Base-by-base conservation (phyloP, 495 filamentous ascomycete genomes). In the Immersiella caudata region DNA sequence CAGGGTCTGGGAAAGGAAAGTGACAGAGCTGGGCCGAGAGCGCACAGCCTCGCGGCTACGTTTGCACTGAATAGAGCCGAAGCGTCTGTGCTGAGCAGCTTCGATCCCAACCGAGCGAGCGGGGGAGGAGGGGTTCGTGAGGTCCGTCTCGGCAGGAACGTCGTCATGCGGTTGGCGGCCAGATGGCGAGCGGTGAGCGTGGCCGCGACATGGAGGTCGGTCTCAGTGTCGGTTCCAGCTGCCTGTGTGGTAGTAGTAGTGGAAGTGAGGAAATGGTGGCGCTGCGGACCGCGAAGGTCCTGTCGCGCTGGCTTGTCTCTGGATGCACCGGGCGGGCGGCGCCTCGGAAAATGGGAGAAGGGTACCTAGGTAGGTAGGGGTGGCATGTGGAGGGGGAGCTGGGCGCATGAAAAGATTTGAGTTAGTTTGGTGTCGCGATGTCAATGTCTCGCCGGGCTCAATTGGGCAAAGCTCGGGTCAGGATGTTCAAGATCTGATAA, bases 401-500 rank as follows among this genome's bases (percentile, higher is more conserved):
- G 40, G 11, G 16, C 40, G 40, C 40, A 46, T 46, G 40, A 46
- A 46, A 14, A 46, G 40, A 46, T 46, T 46, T 46, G 40, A 46
- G 40, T 46, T 46, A 12, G 54, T 57, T 57, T 57, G 22, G 54
- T 57, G 54, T 57, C 54, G 18, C 54, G 21, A 16, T 16, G 22
- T 57, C 54, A 25, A 24, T 57, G 54, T 57, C 54, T 57, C 54
- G 54, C 22, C 54, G 2, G 54, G 54, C 54, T 57, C 54, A 21
- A 57, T 57, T 25, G 54, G 54, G 54, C 54, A 57, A 26, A 27
- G 54, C 22, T 57, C 26, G 54, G 54, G 0, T 16, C 12, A 57
- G 14, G 40, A 62, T 62, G 54, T 22, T 16, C 12, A 57, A 46
- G 40, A 62, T 62, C 60, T 27, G 60, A 62, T 50, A 62, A 62